Conservation (phyloP, 2,329 filamentous ascomycete genomes). For the Sclerotinia borealis region DNA sequence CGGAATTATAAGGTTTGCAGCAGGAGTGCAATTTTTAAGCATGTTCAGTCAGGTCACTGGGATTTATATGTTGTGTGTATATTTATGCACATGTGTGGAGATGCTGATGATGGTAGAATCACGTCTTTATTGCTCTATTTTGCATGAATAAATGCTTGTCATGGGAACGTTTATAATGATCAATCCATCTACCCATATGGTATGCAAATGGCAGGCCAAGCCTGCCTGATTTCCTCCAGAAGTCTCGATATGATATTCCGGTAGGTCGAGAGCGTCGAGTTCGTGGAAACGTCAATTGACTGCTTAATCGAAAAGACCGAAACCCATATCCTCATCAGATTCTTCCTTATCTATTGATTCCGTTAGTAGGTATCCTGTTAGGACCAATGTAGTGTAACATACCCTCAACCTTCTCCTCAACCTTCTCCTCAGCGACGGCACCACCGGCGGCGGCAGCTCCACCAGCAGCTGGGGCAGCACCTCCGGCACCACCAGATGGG, state of each 20-base stretch:
- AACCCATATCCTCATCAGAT: conserved; percentile 72
- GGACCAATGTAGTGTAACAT: conserved; percentile 44
- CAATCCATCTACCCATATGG: conserved; percentile 24
- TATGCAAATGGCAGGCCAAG: conserved; percentile 28
- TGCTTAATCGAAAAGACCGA: conserved; percentile 70
- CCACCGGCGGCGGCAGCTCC: conserved; percentile 62
- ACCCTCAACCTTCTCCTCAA: conserved; percentile 75
- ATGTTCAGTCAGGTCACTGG: neutral
- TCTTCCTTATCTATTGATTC: conserved; percentile 52
- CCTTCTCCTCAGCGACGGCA: conserved; percentile 56
- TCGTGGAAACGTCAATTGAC: conserved; percentile 22
- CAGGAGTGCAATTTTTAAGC: neutral
- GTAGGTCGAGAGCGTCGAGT: conserved; percentile 23
- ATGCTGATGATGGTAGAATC: conserved; percentile 24
- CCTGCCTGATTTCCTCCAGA: conserved; percentile 29
- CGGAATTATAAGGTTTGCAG: neutral
- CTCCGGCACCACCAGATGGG: conserved; percentile 81
- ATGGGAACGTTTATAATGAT: conserved; percentile 19
- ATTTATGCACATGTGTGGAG: neutral
- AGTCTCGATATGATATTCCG: conserved; percentile 21
- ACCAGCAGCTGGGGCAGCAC: conserved; percentile 59
- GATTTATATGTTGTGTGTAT: neutral
- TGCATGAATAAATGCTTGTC: conserved; percentile 24
- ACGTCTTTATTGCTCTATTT: conserved; percentile 31
- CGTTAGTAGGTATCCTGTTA: conserved; percentile 20